Evolutionary conservation across 108 stramenopile genomes (phyloP).

Genomic region (Mayamaea pseudoterrestris): DNA sequence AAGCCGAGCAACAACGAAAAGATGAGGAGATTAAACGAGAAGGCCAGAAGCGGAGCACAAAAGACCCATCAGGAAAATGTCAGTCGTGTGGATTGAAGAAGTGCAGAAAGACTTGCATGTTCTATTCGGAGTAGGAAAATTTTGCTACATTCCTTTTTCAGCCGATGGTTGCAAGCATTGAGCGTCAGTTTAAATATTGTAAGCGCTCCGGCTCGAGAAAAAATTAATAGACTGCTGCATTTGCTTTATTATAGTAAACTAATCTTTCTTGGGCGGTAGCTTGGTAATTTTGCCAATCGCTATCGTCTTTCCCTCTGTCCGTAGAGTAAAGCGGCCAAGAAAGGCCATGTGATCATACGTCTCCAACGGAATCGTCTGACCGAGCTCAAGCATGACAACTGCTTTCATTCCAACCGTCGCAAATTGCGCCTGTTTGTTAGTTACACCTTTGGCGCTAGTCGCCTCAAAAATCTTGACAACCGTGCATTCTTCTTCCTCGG

Average conservation of each 20-base stretch:
- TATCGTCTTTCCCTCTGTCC: constrained; percentile 98
- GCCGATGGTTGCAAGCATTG: too few relatives aligned
- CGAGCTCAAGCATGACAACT: constrained; percentile 66
- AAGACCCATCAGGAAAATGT: constrained; percentile 58
- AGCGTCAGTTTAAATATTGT: too few relatives aligned
- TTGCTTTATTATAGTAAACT: neutral
- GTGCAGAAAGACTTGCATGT: constrained; percentile 78
- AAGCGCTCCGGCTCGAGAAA: too few relatives aligned
- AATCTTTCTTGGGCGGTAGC: constrained; percentile 65
- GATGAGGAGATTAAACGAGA: constrained; percentile 61
- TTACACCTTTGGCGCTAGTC: constrained; percentile 65
- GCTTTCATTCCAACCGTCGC: constrained; percentile 74
- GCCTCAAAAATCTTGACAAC: constrained; percentile 85
- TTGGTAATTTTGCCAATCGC: constrained; percentile 97
- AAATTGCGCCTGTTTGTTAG: constrained; percentile 70
- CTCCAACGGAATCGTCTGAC: constrained; percentile 79
- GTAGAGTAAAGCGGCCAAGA: constrained; percentile 94
- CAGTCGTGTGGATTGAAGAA: constrained; percentile 85
- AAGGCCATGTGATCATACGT: constrained; percentile 84
- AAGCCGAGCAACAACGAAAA: constrained; percentile 36
- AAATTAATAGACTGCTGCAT: neutral
- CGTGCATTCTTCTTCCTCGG: constrained; percentile 87
- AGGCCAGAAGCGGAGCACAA: constrained; percentile 50
- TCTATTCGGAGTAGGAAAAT: constrained; percentile 20
- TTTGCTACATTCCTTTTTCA: too few relatives aligned